Conservation (phyloP, 1,284 basidiomycete genomes). For the Marasmius sp. region DNA sequence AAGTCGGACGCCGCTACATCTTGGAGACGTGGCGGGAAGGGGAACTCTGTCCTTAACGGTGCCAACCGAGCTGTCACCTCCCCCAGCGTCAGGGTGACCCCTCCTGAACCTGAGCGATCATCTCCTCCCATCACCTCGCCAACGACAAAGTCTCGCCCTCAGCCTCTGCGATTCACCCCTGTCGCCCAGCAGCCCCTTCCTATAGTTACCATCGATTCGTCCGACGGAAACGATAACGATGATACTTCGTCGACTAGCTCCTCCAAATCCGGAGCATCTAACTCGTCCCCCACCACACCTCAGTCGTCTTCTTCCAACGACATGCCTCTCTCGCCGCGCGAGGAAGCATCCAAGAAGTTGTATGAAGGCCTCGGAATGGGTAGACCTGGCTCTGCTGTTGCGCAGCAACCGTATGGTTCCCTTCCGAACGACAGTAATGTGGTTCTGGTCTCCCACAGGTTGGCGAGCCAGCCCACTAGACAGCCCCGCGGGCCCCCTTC, state of each 20-base stretch:
- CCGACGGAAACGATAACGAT: conserved; percentile 50
- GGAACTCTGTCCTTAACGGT: conserved; percentile 65
- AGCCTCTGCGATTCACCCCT: conserved; percentile 64
- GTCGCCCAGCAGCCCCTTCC: conserved; percentile 53
- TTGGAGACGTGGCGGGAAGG: conserved; percentile 71
- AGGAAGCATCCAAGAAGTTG: conserved; percentile 77
- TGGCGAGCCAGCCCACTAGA: conserved; percentile 69
- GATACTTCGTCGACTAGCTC: conserved; percentile 56
- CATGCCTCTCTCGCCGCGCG: conserved; percentile 70
- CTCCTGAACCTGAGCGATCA: conserved; percentile 57
- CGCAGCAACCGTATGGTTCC: conserved; percentile 8
- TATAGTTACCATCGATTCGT: conserved; percentile 58
- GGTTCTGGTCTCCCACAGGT: conserved; percentile 44
- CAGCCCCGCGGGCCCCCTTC: conserved; percentile 87
- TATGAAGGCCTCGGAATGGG: conserved; percentile 82
- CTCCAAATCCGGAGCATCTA: conserved; percentile 50
- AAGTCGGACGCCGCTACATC: conserved; percentile 75
- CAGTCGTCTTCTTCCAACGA: conserved; percentile 65
- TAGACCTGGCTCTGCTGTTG: conserved; percentile 48
- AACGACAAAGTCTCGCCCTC: conserved; percentile 46
- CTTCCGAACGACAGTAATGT: conserved; percentile 13
- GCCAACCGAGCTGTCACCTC: conserved; percentile 62
- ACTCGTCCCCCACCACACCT: conserved; percentile 71
- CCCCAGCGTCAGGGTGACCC: conserved; percentile 66
- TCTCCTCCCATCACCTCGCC: conserved; percentile 43